phyloP scores from a whole-genome alignment of 2,329 filamentous ascomycete genomes.

The Ceratocystis albifundus region DNA sequence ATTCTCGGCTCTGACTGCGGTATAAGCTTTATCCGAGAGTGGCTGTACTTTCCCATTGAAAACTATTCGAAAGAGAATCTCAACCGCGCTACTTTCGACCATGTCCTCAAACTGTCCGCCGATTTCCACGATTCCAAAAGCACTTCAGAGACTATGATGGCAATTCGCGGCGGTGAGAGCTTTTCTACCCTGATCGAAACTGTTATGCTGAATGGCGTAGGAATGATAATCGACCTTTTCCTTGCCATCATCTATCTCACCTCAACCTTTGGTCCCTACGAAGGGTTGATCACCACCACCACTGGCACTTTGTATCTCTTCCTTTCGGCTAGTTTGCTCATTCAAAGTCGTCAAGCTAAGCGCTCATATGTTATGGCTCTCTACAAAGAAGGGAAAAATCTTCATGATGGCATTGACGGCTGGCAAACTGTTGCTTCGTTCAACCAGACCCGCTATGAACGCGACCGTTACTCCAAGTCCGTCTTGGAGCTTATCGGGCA shows the following conservation, averaged over 20 bases:
- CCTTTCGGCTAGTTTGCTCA: slow-evolving; percentile 42
- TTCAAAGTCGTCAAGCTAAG: slow-evolving; percentile 39
- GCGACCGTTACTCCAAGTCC: slow-evolving; percentile 42
- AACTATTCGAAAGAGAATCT: slow-evolving; percentile 45
- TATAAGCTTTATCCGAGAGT: slow-evolving; percentile 41
- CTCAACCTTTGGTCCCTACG: slow-evolving; percentile 47
- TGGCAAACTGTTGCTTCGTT: slow-evolving; percentile 51
- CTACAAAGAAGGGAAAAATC: slow-evolving; percentile 45
- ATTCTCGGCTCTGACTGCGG: slow-evolving; percentile 45
- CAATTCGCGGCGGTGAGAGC: slow-evolving; percentile 43
- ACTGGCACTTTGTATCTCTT: slow-evolving; percentile 47
- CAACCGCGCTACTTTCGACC: slow-evolving; percentile 45
- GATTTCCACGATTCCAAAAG: slow-evolving; percentile 52
- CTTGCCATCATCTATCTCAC: slow-evolving; percentile 51
- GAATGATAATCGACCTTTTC: slow-evolving; percentile 49
- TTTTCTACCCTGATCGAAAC: slow-evolving; percentile 47
- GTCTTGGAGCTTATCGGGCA: slow-evolving; percentile 28
- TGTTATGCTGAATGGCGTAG: slow-evolving; percentile 46
- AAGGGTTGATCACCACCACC: slow-evolving; percentile 50
- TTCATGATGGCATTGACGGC: slow-evolving; percentile 45
- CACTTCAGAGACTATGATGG: slow-evolving; percentile 46
- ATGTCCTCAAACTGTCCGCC: slow-evolving; percentile 49
- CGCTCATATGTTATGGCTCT: slow-evolving; percentile 42
- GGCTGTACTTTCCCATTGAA: slow-evolving; percentile 48
- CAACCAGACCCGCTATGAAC: slow-evolving; percentile 48